Evolutionary conservation across 371 early-diverging fungal genomes (phyloP), one percentile per base, ranked within the genome.

Genomic region (Mucor saturninus): DNA sequence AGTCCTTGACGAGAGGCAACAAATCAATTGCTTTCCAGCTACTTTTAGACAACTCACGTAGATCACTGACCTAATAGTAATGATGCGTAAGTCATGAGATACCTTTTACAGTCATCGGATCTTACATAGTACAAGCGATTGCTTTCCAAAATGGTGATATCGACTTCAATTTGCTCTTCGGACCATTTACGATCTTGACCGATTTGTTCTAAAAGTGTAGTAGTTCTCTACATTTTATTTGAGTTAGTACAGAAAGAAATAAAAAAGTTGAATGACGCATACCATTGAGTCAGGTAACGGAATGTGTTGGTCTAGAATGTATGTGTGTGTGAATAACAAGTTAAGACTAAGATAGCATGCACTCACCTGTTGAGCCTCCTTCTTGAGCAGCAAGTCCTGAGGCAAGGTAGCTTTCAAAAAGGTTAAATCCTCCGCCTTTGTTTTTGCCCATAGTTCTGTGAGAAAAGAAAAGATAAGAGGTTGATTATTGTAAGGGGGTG

Each of bases 141-240:
- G 13, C 65, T 56, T 15, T 83, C 83, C 57, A 88, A 59, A 32
- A 83, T 69, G 21, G 69, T 66, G 45, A 83, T 74, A 54, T 88
- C 88, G 35, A 62, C 67, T 21, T 82, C 74, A 13, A 88, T 75
- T 68, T 88, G 84, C n/a, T 80, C 73, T 42, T 78, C 68, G 10
- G 79, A 76, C 88, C 88, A 88, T 14, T 82, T 81, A 28, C 81
- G 74, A 58, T 86, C 88, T 52, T 77, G 60, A 43, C 86, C 86
- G 39, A 88, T 83, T 59, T 83, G 86, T 54, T 86, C 86, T 59
- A 88, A 55, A n/a, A 88, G 51, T 2, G 86, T 86, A 1, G 86
- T 84, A 14, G 80, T 77, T 77, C 85, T 78, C 87, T 87, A 46
- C 7, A 21, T 21, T 21, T 21, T 21, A 21, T 21, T 21, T 21